These are phyloP conservation scores for Nematocida major DNA, from an alignment of 371 early-diverging fungal species.

Conservation along the genomic window DNA sequence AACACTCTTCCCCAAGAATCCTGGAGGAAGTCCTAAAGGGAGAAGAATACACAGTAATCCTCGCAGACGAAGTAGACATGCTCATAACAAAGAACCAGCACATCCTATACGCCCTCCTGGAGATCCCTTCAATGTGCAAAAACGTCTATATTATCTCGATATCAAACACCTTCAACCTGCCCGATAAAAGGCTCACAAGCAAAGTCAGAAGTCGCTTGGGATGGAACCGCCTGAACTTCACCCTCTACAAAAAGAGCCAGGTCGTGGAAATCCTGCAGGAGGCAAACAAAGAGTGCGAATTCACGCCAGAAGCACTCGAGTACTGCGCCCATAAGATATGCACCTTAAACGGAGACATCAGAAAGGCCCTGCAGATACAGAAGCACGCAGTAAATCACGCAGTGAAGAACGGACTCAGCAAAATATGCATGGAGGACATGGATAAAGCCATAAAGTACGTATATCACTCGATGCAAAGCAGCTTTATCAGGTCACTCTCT, in stretches of 20 bases:
- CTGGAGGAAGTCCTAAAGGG: conserved; percentile 42
- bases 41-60: conserved; percentile 64
- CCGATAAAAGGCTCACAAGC: conserved; percentile 79
- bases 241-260: conserved; percentile 52
- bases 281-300: not conserved
- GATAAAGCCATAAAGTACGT: conserved; percentile 40
- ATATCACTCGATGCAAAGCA: conserved; percentile 48
- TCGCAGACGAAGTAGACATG: conserved; percentile 92
- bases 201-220: conserved; percentile 83
- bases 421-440: conserved; percentile 13
- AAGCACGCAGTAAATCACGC: conserved; percentile 62
- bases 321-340: conserved; percentile 84
- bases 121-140: conserved; percentile 75
- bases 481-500: conserved; percentile 24
- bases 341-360: conserved; percentile 86
- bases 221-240: conserved; percentile 63
- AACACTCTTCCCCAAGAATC: not conserved
- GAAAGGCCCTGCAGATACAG: conserved; percentile 85
- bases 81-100: conserved; percentile 80
- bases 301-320: conserved; percentile 73
- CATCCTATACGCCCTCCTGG: conserved; percentile 90
- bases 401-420: not conserved
- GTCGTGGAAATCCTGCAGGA: conserved; percentile 38
- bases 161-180: conserved; percentile 95
- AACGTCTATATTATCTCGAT: conserved; percentile 81